These are phyloP conservation scores for Podaxis sp. DNA, from an alignment of 768 basidiomycete species.

Conservation along the genomic window DNA sequence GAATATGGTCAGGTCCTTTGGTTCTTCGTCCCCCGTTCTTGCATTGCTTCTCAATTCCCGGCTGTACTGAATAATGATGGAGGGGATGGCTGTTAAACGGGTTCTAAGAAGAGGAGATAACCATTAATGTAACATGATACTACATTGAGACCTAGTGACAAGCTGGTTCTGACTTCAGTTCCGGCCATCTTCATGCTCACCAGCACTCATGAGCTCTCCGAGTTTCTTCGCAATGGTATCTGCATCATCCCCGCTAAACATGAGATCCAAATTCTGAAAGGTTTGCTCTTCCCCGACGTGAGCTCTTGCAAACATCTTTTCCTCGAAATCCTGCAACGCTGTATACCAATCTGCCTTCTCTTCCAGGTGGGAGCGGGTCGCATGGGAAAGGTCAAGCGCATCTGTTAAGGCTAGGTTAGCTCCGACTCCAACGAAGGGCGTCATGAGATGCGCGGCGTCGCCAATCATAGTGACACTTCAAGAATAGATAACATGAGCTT, in stretches of 20 bases:
- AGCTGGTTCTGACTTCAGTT: background rate
- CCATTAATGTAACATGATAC: background rate
- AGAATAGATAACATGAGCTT: background rate
- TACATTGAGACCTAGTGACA: background rate
- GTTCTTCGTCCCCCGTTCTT: conserved; percentile 26
- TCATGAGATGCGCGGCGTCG: conserved; percentile 27
- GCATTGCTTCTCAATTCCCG: conserved; percentile 24
- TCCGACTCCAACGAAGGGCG: conserved; percentile 24
- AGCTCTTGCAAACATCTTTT: conserved; percentile 4
- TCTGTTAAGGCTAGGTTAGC: conserved; percentile 22
- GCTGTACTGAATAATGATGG: conserved; percentile 22
- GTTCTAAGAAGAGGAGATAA: background rate
- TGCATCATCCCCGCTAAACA: background rate
- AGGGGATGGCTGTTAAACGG: conserved; percentile 21
- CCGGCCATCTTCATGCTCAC: background rate
- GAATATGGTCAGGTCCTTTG: conserved; percentile 26
- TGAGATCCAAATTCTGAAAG: background rate
- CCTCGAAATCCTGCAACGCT: conserved; percentile 2
- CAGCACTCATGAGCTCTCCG: background rate
- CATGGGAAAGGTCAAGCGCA: conserved; percentile 19
- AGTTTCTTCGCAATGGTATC: background rate
- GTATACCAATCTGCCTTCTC: background rate
- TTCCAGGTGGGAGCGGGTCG: conserved; percentile 4
- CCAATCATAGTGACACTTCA: conserved; percentile 21
- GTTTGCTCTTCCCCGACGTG: background rate